phyloP scores from a whole-genome alignment of 2,329 filamentous ascomycete genomes.

The Xylaria hypoxylon region DNA sequence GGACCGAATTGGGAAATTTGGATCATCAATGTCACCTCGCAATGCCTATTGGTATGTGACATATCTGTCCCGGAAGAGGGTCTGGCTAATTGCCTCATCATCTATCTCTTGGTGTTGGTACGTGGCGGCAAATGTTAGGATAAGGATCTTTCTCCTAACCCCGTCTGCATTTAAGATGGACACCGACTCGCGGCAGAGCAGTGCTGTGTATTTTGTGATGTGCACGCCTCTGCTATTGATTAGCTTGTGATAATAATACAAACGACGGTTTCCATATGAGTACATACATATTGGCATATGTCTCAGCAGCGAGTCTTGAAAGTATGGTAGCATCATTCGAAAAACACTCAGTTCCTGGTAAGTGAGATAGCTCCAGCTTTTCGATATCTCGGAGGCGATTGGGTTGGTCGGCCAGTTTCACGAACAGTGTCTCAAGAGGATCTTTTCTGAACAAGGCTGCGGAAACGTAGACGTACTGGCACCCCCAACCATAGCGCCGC shows the following conservation, averaged over 20 bases:
- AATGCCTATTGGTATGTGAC: not conserved
- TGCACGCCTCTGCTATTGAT: constrained; percentile 8
- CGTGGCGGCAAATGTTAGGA: constrained; percentile 16
- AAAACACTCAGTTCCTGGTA: constrained; percentile 11
- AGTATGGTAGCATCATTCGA: not conserved
- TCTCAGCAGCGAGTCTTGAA: not conserved
- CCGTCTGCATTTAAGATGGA: not conserved
- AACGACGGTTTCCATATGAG: not conserved
- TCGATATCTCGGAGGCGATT: constrained; percentile 6
- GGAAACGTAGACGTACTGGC: constrained; percentile 14
- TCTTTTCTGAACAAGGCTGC: constrained; percentile 1
- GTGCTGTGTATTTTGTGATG: constrained; percentile 15
- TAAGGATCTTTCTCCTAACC: not conserved
- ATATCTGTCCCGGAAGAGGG: not conserved
- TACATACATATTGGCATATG: constrained; percentile 5
- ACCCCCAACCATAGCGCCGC: not conserved
- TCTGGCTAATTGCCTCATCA: too few relatives aligned
- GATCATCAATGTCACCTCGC: not conserved
- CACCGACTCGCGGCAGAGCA: not conserved
- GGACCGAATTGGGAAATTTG: not conserved
- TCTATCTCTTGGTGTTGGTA: too few relatives aligned
- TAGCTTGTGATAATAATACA: not conserved
- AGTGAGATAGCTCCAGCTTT: not conserved
- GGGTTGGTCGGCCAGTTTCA: not conserved
- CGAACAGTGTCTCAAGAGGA: not conserved